These are phyloP conservation scores for Balansia obtecta DNA, from an alignment of 2,329 filamentous ascomycete species.

Conservation along the genomic window DNA sequence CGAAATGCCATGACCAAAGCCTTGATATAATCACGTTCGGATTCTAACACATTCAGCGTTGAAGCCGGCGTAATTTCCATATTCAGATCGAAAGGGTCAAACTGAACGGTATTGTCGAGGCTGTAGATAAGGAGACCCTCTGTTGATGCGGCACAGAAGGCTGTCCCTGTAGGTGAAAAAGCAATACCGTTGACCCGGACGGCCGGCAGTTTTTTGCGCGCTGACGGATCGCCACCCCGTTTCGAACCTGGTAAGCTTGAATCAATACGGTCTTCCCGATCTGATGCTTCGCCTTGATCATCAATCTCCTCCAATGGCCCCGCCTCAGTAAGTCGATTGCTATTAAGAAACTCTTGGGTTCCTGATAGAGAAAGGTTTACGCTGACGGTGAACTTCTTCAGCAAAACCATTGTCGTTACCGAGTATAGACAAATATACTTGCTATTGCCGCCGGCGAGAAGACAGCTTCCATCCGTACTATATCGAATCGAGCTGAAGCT, in stretches of 20 bases:
- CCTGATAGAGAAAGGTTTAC: conserved; percentile 92
- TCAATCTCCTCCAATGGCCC: conserved; percentile 79
- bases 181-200: conserved; percentile 74
- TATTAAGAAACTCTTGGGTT: conserved; percentile 95
- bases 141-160: conserved; percentile 90
- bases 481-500: conserved; percentile 81
- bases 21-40: conserved; percentile 71
- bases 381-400: conserved; percentile 93
- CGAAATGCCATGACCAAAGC: conserved; percentile 96
- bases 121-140: conserved; percentile 92
- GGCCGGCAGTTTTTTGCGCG: conserved; percentile 63
- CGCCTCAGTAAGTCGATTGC: conserved; percentile 79
- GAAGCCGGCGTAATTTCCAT: conserved; percentile 85
- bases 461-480: conserved; percentile 81
- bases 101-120: conserved; percentile 69
- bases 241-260: conserved; percentile 72
- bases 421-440: conserved; percentile 98
- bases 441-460: conserved; percentile 88
- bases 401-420: conserved; percentile 77
- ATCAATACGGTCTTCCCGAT: conserved; percentile 75
- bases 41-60: conserved; percentile 55
- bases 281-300: conserved; percentile 75
- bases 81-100: conserved; percentile 93
- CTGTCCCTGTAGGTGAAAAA: conserved; percentile 78
- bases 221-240: conserved; percentile 69